Percentiles rank a stretch among this genome's conserved stretches.
phyloP scores from a whole-genome alignment of 139 green algal genomes.

The Micractinium sp. region DNA sequence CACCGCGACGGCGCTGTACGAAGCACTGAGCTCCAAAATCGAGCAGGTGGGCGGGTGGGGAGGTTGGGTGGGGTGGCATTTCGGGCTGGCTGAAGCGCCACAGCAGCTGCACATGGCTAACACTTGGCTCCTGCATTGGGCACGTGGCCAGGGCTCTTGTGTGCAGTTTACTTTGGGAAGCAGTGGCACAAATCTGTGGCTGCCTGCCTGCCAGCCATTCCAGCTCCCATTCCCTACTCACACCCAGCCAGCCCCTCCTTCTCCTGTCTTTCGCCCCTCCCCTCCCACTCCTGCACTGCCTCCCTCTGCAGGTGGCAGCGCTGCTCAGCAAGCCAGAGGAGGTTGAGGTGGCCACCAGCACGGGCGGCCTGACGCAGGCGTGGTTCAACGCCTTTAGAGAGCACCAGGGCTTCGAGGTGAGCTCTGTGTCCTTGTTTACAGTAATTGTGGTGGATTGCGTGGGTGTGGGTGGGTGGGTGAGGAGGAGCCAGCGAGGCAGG shows the following conservation, averaged over 20 bases:
- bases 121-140: background rate
- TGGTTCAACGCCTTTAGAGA: slow-evolving; percentile 81
- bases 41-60: slow-evolving; percentile 36
- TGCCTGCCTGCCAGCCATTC: too few species aligned
- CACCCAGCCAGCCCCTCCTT: too few species aligned
- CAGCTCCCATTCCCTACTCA: too few species aligned
- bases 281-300: too few species aligned
- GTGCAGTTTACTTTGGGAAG: too few species aligned
- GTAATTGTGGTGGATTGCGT: too few species aligned
- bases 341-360: slow-evolving; percentile 44
- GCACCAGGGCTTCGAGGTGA: slow-evolving; percentile 52
- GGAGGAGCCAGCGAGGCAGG: too few species aligned
- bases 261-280: too few species aligned
- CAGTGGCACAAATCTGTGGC: too few species aligned
- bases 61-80: background rate
- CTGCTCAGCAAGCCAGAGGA: slow-evolving; percentile 60
- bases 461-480: too few species aligned
- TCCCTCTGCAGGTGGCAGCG: slow-evolving; percentile 31
- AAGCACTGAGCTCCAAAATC: slow-evolving; percentile 52
- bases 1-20: slow-evolving; percentile 67
- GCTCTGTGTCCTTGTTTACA: background rate
- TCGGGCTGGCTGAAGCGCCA: too few species aligned
- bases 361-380: slow-evolving; percentile 47
- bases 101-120: background rate
- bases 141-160: too few species aligned